Base-by-base conservation (phyloP, 768 basidiomycete genomes). In the Tylopilus plumbeoviolaceoides region DNA sequence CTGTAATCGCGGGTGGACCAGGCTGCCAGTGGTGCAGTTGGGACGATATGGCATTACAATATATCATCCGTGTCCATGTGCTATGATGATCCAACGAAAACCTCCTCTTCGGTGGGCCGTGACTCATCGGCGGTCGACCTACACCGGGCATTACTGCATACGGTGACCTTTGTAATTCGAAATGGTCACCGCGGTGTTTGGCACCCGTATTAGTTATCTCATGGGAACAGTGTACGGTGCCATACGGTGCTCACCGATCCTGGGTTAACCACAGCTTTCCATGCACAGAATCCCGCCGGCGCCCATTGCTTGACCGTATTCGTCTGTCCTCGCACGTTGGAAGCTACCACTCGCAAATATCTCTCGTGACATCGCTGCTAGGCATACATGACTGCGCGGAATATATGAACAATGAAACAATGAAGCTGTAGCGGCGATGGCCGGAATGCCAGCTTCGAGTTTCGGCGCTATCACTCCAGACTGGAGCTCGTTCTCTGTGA, bases 291-390 rank as follows among this genome's bases (percentile, higher is more conserved):
- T 14, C 57, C 49, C 28, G 50, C 48, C 49, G 55, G 59, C 31
- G 46, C 75, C 23, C 8, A 73, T 66, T 23, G 81, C 0, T 75
- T 17, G 10, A 11, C 30, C 10, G 10, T 7, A 8, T n/a, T n/a
- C 36, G 36, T 17, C 17, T n/a, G 30, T 30, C 8, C 30, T 30
- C 23, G 23, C 23, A 23, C 23, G 5, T 23, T 23, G 10, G 30
- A 36, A 36, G 36, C 36, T 7, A n/a, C 36, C 36, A 7, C 36
- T 30, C 4, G 30, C 10, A 23, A 23, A 23, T 23, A 23, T 23
- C 23, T 23, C 23, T 23, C 23, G 30, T 30, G 30, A 30, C 8
- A 11, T 30, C 30, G 30, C 30, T 30, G 10, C 7, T 30, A 30
- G 23, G 23, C 5, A 30, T 11, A 30, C 30, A 30, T 11, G 30